These are phyloP conservation scores for Candida verbasci DNA, from an alignment of 805 yeast genomes.

Conservation along the genomic window DNA sequence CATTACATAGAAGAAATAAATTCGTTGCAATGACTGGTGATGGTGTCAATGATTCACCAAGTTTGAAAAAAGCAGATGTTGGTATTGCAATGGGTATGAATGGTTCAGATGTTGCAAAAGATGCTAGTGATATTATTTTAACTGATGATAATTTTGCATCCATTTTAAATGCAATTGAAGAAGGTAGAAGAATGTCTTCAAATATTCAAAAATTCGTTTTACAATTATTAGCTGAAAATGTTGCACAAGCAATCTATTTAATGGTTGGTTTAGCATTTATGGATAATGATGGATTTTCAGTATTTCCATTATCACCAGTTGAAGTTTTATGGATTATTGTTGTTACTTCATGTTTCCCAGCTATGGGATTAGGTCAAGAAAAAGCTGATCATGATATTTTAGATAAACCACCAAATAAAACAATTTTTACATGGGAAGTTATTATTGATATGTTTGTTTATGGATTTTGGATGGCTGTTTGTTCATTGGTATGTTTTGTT, in stretches of 20 bases:
- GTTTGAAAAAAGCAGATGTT: conserved; percentile 86
- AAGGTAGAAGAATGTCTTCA: conserved; percentile 29
- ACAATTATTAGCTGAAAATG: conserved; percentile 31
- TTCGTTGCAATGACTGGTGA: conserved; percentile 90
- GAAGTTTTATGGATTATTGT: conserved; percentile 33
- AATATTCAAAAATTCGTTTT: conserved; percentile 32
- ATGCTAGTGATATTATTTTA: conserved; percentile 93
- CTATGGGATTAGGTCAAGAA: conserved; percentile 46
- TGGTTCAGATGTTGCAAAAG: conserved; percentile 97
- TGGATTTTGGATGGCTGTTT: conserved; percentile 68
- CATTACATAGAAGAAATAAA: conserved; percentile 43
- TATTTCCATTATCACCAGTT: conserved; percentile 64
- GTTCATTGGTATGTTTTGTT: conserved; percentile 65
- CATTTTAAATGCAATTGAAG: conserved; percentile 69
- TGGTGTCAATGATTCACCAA: conserved; percentile 97
- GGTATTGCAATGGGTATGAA: conserved; percentile 89
- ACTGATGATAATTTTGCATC: conserved; percentile 95
- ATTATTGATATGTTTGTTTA: conserved; percentile 65
- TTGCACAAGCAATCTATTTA: conserved; percentile 57
- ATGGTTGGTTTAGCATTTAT: conserved; percentile 71
- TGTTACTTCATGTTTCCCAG: conserved; percentile 34
- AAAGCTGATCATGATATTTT: conserved; percentile 60
- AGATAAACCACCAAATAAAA: conserved; percentile 60
- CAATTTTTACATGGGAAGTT: conserved; percentile 64
- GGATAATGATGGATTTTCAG: conserved; percentile 61